These are phyloP conservation scores for Boletus bicolor DNA, from an alignment of 768 basidiomycete genomes.

Conservation along the genomic window DNA sequence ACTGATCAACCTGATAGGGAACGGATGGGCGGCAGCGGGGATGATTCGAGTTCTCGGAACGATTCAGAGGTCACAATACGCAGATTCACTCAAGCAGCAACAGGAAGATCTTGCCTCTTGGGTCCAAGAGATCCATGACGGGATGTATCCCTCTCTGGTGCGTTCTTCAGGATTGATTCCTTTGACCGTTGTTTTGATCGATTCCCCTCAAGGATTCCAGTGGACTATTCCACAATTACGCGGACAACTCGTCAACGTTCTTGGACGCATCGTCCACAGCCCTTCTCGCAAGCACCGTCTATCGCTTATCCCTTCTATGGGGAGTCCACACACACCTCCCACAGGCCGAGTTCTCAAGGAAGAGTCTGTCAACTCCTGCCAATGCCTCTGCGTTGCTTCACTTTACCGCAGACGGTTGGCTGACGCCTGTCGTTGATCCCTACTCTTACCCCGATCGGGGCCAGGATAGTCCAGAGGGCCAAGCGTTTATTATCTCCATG, in stretches of 20 bases:
- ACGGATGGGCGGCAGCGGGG: constrained; percentile 87
- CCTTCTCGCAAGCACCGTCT: constrained; percentile 73
- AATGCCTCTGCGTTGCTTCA: constrained; percentile 36
- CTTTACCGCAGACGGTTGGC: constrained; percentile 60
- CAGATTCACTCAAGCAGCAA: constrained; percentile 45
- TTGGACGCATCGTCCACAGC: constrained; percentile 72
- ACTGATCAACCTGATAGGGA: constrained; percentile 44
- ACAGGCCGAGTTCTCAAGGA: constrained; percentile 54
- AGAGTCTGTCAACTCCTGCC: constrained; percentile 29
- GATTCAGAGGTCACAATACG: constrained; percentile 59
- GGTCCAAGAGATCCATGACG: constrained; percentile 71
- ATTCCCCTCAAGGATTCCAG: constrained; percentile 1
- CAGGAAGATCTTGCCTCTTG: constrained; percentile 59
- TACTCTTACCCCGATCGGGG: constrained; percentile 48
- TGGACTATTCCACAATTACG: constrained; percentile 65
- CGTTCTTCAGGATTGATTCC: constrained; percentile 22
- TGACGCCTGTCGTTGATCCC: constrained; percentile 76
- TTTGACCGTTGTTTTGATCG: neutral
- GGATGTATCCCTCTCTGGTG: constrained; percentile 61
- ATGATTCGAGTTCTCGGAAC: constrained; percentile 82
- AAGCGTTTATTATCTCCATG: constrained; percentile 77
- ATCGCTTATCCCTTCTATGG: constrained; percentile 59
- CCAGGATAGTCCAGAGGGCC: constrained; percentile 62
- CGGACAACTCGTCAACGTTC: constrained; percentile 56
- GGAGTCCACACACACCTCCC: constrained; percentile 50